Base-by-base conservation (phyloP, 176 grass and related monocot species). In the Bolboschoenus planiculmis region DNA sequence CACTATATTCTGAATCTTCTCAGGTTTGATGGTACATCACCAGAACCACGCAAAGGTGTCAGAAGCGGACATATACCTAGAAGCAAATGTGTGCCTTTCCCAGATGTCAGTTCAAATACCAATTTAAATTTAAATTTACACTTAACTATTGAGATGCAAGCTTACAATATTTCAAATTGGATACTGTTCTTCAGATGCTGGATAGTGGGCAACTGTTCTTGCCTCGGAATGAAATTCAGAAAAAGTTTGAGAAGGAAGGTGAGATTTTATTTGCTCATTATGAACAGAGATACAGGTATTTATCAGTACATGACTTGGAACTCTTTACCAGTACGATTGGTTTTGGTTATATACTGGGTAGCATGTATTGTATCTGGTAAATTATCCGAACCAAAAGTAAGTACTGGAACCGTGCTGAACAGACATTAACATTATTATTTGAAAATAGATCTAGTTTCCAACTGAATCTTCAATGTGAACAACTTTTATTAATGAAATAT, bases 11-110 rank as follows among this genome's bases (percentile, higher is more conserved):
- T 74, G 24, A 44, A 75, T 48, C 11, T 85, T 79, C 40, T 18
- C 84, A 98, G 95, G 82, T 95, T 95, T 92, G 90, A 97, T 88
- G 92, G 95, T 84, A 78, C 89, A 84, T 87, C 86, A 29, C 95
- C 95, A 91, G 95, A 94, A 83, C 95, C 95, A 72, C 89, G 95
- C 14, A 43, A 88, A 88, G 95, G 87, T 20, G 86, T 95, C 83
- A 90, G 87, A 83, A 98, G 95, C 85, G 95, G 95, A 23, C 95
- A 98, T 84, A 91, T 95, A 71, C 92, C 90, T 35, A 88, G 85
- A 89, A 86, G 87, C 80, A 90, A 85, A 90, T 90, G 95, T 77
- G 76, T 98, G 86, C 89, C 95, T 63, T 98, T 93, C 57, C 86
- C 84, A 39, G 78, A 90, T 89, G 95, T 98, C 43, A 55, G 82